Percentiles rank a stretch among this genome's conserved stretches.
Conservation (phyloP, 768 basidiomycete genomes). For the Multifurca ochricompacta region DNA sequence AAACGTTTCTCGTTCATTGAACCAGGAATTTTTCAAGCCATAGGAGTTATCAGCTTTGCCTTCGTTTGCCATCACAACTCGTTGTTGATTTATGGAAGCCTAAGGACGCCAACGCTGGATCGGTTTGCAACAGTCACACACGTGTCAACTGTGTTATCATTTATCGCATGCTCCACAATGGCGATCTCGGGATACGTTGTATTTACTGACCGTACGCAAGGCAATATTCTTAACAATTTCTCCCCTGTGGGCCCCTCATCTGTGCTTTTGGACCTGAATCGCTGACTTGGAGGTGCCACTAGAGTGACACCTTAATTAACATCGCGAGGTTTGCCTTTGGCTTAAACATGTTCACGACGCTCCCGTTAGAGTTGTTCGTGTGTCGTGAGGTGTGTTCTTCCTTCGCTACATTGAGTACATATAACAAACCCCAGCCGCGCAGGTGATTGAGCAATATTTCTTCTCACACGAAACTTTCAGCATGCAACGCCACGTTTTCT, state of each 20-base stretch:
- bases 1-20: slow-evolving; percentile 69
- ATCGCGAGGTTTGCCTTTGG: slow-evolving; percentile 92
- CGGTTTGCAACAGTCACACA: slow-evolving; percentile 91
- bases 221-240: slow-evolving; percentile 98
- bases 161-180: slow-evolving; percentile 78
- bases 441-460: slow-evolving; percentile 96
- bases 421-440: neutral
- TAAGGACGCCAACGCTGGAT: slow-evolving; percentile 90
- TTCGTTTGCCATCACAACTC: slow-evolving; percentile 99
- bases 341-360: slow-evolving; percentile 95
- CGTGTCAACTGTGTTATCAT: slow-evolving; percentile 75
- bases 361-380: slow-evolving; percentile 93
- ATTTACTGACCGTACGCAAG: slow-evolving; percentile 86
- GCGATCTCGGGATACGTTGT: slow-evolving; percentile 81
- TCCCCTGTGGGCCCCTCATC: slow-evolving; percentile 43
- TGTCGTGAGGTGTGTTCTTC: slow-evolving; percentile 70
- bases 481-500: slow-evolving; percentile 77
- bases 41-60: slow-evolving; percentile 95
- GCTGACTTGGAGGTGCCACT: neutral
- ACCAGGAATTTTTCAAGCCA: slow-evolving; percentile 85
- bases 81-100: slow-evolving; percentile 88
- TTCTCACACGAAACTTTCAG: slow-evolving; percentile 84
- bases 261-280: neutral
- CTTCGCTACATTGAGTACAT: neutral
- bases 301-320: slow-evolving; percentile 88